phyloP scores from a whole-genome alignment of 352 stramenopile genomes.

The Phytophthora sp. region DNA sequence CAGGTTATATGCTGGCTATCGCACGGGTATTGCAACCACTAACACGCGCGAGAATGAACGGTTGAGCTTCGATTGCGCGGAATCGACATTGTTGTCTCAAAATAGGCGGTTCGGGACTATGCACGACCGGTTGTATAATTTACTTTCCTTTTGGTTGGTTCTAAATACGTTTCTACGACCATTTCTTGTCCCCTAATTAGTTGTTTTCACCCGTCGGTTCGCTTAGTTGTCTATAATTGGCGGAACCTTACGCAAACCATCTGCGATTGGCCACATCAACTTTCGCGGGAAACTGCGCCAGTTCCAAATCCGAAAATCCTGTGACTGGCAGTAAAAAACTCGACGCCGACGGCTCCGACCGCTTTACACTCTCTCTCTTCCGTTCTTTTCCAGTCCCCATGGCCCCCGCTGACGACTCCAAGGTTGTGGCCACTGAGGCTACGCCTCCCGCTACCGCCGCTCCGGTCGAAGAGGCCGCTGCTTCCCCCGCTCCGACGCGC shows the following conservation, averaged over 20 bases:
- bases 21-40: too few relatives aligned
- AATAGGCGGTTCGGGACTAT: too few relatives aligned
- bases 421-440: constrained; percentile 52
- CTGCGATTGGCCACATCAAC: constrained; percentile 28
- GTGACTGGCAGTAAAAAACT: constrained; percentile 55
- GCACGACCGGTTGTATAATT: too few relatives aligned
- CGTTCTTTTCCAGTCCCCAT: constrained; percentile 15
- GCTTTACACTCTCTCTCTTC: constrained; percentile 14
- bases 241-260: constrained; percentile 17
- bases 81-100: too few relatives aligned
- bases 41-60: too few relatives aligned
- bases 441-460: constrained; percentile 34
- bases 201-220: constrained; percentile 32
- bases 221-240: constrained; percentile 32
- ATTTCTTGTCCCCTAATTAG: constrained; percentile 32
- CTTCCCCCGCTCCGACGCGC: constrained; percentile 39
- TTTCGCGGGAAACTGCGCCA: constrained; percentile 28
- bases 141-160: too few relatives aligned
- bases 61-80: too few relatives aligned
- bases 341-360: constrained; percentile 41
- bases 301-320: constrained; percentile 35
- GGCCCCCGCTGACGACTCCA: constrained; percentile 58
- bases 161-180: constrained; percentile 31
- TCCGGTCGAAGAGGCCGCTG: constrained; percentile 20
- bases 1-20: too few relatives aligned